phyloP scores from a whole-genome alignment of 2,329 filamentous ascomycete species.

The Penicillium italicum region DNA sequence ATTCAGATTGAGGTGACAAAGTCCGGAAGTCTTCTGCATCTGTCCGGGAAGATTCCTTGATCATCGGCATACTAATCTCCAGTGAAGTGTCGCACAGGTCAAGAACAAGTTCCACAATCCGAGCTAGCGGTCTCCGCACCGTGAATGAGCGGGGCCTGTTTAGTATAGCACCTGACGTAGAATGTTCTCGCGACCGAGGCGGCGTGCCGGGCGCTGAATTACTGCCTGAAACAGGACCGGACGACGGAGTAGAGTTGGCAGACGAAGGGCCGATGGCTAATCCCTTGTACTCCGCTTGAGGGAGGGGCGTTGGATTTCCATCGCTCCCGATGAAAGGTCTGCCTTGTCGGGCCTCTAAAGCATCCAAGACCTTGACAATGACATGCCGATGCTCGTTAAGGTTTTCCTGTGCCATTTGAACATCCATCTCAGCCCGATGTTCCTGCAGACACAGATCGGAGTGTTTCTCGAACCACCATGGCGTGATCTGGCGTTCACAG shows the following conservation, averaged over 20 bases:
- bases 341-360: constrained; percentile 65
- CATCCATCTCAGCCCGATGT: constrained; percentile 94
- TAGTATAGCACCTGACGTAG: constrained; percentile 68
- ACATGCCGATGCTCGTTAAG: constrained; percentile 88
- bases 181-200: constrained; percentile 65
- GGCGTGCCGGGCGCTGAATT: constrained; percentile 65
- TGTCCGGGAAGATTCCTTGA: constrained; percentile 71
- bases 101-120: constrained; percentile 90
- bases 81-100: constrained; percentile 94
- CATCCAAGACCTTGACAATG: constrained; percentile 93
- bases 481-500: constrained; percentile 92
- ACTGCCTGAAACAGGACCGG: constrained; percentile 66
- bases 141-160: constrained; percentile 82
- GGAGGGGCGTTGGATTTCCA: constrained; percentile 48
- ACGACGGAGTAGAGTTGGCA: constrained; percentile 64
- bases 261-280: constrained; percentile 74
- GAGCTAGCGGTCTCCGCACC: constrained; percentile 78
- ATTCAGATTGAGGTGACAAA: constrained; percentile 93
- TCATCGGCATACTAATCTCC: constrained; percentile 88
- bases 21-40: constrained; percentile 74
- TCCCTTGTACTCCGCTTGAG: constrained; percentile 80
- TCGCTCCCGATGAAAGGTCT: constrained; percentile 33
- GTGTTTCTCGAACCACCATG: constrained; percentile 99
- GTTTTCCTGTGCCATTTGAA: constrained; percentile 91
- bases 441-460: constrained; percentile 94